Evolutionary conservation across 1,284 basidiomycete species (phyloP).

Genomic region (Ceratobasidium sp.): DNA sequence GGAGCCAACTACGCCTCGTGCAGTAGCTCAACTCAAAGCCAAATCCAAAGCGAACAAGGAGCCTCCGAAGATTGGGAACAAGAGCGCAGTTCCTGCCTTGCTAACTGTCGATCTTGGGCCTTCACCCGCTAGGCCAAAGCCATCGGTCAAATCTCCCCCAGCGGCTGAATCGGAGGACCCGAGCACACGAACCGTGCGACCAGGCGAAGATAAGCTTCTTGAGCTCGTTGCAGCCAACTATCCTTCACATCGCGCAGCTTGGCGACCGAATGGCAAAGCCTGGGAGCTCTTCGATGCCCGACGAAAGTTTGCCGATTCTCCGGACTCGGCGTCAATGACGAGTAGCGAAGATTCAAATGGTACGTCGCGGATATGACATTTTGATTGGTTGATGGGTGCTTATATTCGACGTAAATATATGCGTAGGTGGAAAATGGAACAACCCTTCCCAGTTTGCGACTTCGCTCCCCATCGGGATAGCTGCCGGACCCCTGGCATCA

Average conservation of each 20-base stretch:
- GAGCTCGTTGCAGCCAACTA: conserved; percentile 40
- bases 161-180: neutral
- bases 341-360: conserved; percentile 28
- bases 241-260: conserved; percentile 40
- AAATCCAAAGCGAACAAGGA: conserved; percentile 33
- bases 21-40: conserved; percentile 27
- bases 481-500: conserved; percentile 26
- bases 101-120: conserved; percentile 28
- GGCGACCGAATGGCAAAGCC: conserved; percentile 37
- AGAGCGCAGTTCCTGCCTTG: conserved; percentile 12
- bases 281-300: conserved; percentile 41
- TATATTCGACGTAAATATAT: conserved; percentile 5
- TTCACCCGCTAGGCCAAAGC: conserved; percentile 10
- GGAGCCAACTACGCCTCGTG: conserved; percentile 19
- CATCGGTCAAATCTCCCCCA: conserved; percentile 6
- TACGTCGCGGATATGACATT: neutral
- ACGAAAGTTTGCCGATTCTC: conserved; percentile 20
- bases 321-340: conserved; percentile 24
- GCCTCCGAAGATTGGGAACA: conserved; percentile 12
- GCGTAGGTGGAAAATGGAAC: conserved; percentile 33
- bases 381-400: neutral
- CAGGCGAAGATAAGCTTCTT: conserved; percentile 35
- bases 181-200: conserved; percentile 21
- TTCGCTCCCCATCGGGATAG: conserved; percentile 42
- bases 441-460: conserved; percentile 42